phyloP scores from a whole-genome alignment of 2,329 filamentous ascomycete genomes.

The Pseudogymnoascus sp. region DNA sequence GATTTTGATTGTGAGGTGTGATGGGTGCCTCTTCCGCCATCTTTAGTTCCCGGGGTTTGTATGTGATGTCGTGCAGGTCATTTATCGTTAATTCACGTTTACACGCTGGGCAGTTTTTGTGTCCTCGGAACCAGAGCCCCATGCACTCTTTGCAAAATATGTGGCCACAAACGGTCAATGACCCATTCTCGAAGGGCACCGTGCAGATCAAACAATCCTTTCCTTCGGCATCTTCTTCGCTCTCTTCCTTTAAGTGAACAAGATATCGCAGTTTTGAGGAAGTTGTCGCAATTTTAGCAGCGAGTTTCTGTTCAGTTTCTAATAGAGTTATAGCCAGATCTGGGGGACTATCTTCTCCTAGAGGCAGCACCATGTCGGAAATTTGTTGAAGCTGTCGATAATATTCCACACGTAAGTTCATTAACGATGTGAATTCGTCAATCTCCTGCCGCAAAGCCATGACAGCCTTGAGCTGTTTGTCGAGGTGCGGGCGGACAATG shows the following conservation, averaged over 20 bases:
- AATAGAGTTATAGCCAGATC: slow-evolving; percentile 37
- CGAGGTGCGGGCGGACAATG: slow-evolving; percentile 48
- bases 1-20: slow-evolving; percentile 14
- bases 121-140: slow-evolving; percentile 65
- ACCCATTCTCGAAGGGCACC: slow-evolving; percentile 66
- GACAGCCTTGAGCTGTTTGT: slow-evolving; percentile 44
- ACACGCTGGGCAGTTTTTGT: slow-evolving; percentile 77
- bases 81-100: slow-evolving; percentile 58
- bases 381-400: slow-evolving; percentile 85
- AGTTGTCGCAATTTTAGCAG: slow-evolving; percentile 52
- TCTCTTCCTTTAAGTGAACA: slow-evolving; percentile 42
- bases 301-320: slow-evolving; percentile 44
- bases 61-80: slow-evolving; percentile 78
- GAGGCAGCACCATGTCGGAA: slow-evolving; percentile 73
- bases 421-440: slow-evolving; percentile 66
- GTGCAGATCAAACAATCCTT: slow-evolving; percentile 84
- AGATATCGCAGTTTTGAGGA: slow-evolving; percentile 74
- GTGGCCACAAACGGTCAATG: slow-evolving; percentile 83
- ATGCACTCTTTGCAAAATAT: slow-evolving; percentile 90
- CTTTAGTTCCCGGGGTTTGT: slow-evolving; percentile 68
- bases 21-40: slow-evolving; percentile 50
- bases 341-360: slow-evolving; percentile 43
- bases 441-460: slow-evolving; percentile 59
- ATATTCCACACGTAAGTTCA: slow-evolving; percentile 83
- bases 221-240: slow-evolving; percentile 52